phyloP scores from a whole-genome alignment of 2,329 filamentous ascomycete species.

The Aspergillus puulaauensis region DNA sequence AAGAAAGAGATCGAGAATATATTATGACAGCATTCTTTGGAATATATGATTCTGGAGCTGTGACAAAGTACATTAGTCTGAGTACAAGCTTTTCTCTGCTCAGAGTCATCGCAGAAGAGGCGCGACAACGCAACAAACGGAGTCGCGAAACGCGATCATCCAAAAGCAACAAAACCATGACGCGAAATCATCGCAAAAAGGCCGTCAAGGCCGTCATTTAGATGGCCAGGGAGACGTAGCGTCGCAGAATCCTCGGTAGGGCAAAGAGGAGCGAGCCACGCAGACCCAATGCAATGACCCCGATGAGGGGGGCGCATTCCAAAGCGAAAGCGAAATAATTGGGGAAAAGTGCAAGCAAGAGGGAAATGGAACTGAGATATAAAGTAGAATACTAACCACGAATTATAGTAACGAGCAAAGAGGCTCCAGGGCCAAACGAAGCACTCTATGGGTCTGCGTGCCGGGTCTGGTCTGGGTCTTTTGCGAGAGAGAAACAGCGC shows the following conservation, averaged over 20 bases:
- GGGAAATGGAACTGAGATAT: conserved; percentile 6
- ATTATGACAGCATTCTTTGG: conserved; percentile 35
- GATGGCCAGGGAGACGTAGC: background rate
- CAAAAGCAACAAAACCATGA: conserved; percentile 10
- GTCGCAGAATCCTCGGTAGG: background rate
- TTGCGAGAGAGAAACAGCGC: conserved; percentile 12
- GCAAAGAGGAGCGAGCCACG: conserved; percentile 4
- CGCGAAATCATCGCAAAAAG: conserved; percentile 10
- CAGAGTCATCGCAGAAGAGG: conserved; percentile 7
- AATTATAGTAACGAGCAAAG: conserved; percentile 14
- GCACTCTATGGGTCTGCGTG: conserved; percentile 23
- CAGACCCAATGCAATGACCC: conserved; percentile 7
- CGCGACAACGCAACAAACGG: conserved; percentile 16
- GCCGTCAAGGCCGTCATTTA: background rate
- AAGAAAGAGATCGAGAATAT: conserved; percentile 5
- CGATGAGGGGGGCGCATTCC: conserved; percentile 9
- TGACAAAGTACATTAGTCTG: conserved; percentile 16
- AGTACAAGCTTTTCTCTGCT: background rate
- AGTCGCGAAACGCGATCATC: conserved; percentile 11
- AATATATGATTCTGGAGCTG: conserved; percentile 9
- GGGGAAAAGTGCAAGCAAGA: background rate
- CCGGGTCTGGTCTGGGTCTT: conserved; percentile 23
- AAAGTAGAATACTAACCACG: conserved; percentile 19
- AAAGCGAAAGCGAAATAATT: background rate
- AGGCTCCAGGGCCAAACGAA: conserved; percentile 18